These are phyloP conservation scores for Withania somnifera DNA, from an alignment of 305 asterid species.

Conservation along the genomic window DNA sequence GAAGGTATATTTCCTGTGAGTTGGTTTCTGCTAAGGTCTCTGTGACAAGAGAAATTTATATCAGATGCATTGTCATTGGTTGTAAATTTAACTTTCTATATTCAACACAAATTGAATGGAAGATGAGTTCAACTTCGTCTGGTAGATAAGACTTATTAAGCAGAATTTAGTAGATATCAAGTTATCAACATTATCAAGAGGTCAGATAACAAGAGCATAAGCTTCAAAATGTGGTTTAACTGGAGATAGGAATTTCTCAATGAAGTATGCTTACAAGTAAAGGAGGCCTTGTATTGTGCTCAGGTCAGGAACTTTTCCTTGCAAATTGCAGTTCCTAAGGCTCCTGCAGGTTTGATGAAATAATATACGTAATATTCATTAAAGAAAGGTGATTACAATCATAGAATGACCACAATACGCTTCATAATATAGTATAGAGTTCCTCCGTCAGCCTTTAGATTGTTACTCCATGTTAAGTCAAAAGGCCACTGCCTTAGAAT, in stretches of 20 bases:
- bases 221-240: not conserved
- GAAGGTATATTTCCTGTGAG: slow-evolving; percentile 73
- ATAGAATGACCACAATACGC: not conserved
- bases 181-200: not conserved
- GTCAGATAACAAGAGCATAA: not conserved
- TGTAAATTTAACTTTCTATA: not conserved
- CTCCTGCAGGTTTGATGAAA: slow-evolving; percentile 33
- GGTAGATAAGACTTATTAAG: not conserved
- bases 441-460: not conserved
- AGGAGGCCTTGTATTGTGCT: slow-evolving; percentile 31
- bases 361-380: not conserved
- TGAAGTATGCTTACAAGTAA: slow-evolving; percentile 33
- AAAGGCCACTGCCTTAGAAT: not conserved
- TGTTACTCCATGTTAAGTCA: not conserved
- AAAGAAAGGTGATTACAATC: not conserved
- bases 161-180: not conserved
- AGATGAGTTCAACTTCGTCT: not conserved
- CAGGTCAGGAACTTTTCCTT: slow-evolving; percentile 47
- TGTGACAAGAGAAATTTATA: slow-evolving; percentile 19
- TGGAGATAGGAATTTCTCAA: not conserved
- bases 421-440: not conserved
- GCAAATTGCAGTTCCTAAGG: slow-evolving; percentile 52
- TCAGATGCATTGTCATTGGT: slow-evolving; percentile 11
- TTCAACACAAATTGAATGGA: not conserved
- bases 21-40: slow-evolving; percentile 86